Conservation (phyloP, 1,284 basidiomycete genomes). For the Malassezia obtusa region DNA sequence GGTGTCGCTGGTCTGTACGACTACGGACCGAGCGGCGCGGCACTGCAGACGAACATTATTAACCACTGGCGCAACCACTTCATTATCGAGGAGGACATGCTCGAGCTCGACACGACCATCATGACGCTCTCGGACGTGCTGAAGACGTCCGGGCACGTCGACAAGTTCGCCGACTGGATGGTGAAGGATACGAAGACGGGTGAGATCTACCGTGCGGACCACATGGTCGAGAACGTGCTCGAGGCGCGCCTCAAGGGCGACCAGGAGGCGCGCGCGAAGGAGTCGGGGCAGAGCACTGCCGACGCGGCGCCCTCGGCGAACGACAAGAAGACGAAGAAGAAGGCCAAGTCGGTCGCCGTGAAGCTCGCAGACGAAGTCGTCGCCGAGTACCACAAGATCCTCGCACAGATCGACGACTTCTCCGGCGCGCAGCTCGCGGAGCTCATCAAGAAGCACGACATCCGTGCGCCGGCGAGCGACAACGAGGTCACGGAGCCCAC, state of each 20-base stretch:
- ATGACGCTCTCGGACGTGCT: constrained; percentile 93
- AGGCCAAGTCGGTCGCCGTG: constrained; percentile 64
- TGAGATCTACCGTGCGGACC: constrained; percentile 93
- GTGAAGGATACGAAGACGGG: constrained; percentile 87
- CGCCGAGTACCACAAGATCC: constrained; percentile 66
- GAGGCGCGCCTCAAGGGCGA: constrained; percentile 82
- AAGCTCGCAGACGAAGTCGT: constrained; percentile 69
- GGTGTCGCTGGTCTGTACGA: constrained; percentile 78
- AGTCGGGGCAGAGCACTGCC: constrained; percentile 21
- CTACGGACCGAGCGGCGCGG: constrained; percentile 73
- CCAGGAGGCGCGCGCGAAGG: constrained; percentile 68
- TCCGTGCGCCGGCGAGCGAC: constrained; percentile 81
- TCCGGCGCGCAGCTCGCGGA: constrained; percentile 78
- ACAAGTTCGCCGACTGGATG: constrained; percentile 99
- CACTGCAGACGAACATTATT: constrained; percentile 93
- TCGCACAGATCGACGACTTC: constrained; percentile 94
- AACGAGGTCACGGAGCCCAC: constrained; percentile 87
- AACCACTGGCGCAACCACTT: constrained; percentile 96
- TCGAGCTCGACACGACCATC: constrained; percentile 94
- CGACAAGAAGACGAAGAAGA: constrained; percentile 62
- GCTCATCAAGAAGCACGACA: constrained; percentile 70
- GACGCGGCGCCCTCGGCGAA: constrained; percentile 36
- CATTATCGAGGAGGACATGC: constrained; percentile 97
- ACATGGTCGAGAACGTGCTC: constrained; percentile 85
- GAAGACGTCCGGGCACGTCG: constrained; percentile 95